These are phyloP conservation scores for Cardamine occulta DNA, from an alignment of 345 rosid species.

Conservation along the genomic window DNA sequence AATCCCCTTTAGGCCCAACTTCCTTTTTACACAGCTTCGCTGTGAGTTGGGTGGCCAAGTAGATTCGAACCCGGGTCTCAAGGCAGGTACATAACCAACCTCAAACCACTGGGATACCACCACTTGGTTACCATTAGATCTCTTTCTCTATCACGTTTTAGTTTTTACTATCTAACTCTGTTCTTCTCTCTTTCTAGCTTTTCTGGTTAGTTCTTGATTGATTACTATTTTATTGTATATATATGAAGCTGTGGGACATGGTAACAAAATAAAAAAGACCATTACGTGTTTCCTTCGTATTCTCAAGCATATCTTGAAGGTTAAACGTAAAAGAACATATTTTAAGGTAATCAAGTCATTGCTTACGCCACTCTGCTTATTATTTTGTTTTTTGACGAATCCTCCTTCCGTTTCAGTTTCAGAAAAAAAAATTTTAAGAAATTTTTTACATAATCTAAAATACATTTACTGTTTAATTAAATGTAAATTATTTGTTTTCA, in stretches of 20 bases:
- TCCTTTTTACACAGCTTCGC: too few species aligned
- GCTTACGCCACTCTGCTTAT: neutral
- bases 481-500: too few species aligned
- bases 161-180: neutral
- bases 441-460: too few species aligned
- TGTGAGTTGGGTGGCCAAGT: too few species aligned
- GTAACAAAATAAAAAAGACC: neutral
- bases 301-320: neutral
- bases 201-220: neutral
- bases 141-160: neutral
- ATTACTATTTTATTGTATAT: neutral
- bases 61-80: too few species aligned
- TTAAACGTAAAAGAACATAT: neutral
- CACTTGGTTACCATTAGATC: conserved; percentile 30
- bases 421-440: too few species aligned
- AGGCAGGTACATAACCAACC: too few species aligned
- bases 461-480: too few species aligned
- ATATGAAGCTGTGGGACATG: neutral
- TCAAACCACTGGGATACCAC: too few species aligned
- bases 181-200: neutral
- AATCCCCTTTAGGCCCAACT: too few species aligned
- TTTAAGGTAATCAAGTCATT: neutral
- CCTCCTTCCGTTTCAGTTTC: too few species aligned
- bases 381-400: neutral
- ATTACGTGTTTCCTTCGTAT: neutral